phyloP scores from a whole-genome alignment of 768 basidiomycete genomes.

The Naganishia onofrii region DNA sequence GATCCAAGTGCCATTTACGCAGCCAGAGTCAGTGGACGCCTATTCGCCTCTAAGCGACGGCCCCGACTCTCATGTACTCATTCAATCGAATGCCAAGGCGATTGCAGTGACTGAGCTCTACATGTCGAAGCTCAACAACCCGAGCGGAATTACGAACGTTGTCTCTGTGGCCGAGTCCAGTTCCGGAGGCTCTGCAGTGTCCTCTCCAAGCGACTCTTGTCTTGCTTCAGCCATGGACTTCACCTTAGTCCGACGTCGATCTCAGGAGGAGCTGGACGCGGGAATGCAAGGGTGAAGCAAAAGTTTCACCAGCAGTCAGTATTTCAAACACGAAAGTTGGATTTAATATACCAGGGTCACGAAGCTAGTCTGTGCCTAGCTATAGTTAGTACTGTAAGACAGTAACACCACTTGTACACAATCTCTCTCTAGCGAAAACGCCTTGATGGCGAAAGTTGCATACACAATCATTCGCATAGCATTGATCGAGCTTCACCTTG shows the following conservation, averaged over 20 bases:
- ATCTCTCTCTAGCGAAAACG: slow-evolving; percentile 4
- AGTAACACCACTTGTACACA: neutral
- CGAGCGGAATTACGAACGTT: neutral
- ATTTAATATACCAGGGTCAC: neutral
- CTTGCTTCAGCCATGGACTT: slow-evolving; percentile 30
- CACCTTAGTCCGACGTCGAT: slow-evolving; percentile 21
- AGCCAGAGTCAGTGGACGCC: neutral
- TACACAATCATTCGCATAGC: neutral
- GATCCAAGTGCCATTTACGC: neutral
- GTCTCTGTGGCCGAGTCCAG: neutral
- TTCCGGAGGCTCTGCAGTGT: neutral
- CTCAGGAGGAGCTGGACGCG: slow-evolving; percentile 7
- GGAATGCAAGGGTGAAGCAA: slow-evolving; percentile 1
- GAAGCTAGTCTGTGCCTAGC: neutral
- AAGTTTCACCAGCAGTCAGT: too few species aligned
- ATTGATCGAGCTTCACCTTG: too few species aligned
- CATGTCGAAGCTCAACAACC: neutral
- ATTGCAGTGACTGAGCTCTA: neutral
- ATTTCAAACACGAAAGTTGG: neutral
- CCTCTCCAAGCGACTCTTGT: slow-evolving; percentile 12
- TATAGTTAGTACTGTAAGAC: slow-evolving; percentile 6
- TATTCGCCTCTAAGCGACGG: neutral
- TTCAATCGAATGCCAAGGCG: neutral
- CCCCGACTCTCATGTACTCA: neutral
- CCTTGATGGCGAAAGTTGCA: slow-evolving; percentile 16